Base-by-base conservation (phyloP, 2,329 filamentous ascomycete genomes). In the Pyrenophora graminea region DNA sequence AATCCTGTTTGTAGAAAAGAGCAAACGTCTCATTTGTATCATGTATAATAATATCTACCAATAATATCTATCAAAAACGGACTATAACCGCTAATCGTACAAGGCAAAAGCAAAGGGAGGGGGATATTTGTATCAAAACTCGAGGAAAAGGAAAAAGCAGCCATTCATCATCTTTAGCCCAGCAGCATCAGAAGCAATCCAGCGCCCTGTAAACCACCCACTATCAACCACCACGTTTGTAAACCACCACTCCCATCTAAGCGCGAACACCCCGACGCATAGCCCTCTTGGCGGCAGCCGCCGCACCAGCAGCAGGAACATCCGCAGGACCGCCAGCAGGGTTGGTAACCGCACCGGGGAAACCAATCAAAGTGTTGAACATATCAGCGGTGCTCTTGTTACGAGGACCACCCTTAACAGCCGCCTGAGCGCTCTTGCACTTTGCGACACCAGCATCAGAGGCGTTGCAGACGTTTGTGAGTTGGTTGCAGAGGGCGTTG, bases 401-500 rank as follows among this genome's bases (percentile, higher is more conserved):
- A 23, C 70, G 59, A 6, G 72, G 73, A 2, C 74, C 74, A 32
- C 78, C 78, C 61, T 74, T 53, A 41, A 86, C 80, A 68, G 78
- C 66, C 1, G 80, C 75, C 73, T 85, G 76, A 2, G 84, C 85
- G 19, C 73, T 71, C 42, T 70, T 61, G 71, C 82, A 86, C 4
- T 79, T 77, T 10, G 77, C 67, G 58, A 82, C 77, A 46, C 85
- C 86, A 3, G 82, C 84, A 21, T 75, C 77, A 66, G 85, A 85
- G 45, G 85, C 85, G 33, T 77, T 75, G 74, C 86, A 89, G 32
- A 85, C 83, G 73, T 87, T 88, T 66, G 73, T 80, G 51, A 89
- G 79, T 75, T 88, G 84, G 72, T 89, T 85, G 72, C 83, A 85
- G 70, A 89, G 84, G 55, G 85, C 82, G 79, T 87, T 88, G 69